Base-by-base conservation (phyloP, 768 basidiomycete genomes). In the Grammothele lineata region DNA sequence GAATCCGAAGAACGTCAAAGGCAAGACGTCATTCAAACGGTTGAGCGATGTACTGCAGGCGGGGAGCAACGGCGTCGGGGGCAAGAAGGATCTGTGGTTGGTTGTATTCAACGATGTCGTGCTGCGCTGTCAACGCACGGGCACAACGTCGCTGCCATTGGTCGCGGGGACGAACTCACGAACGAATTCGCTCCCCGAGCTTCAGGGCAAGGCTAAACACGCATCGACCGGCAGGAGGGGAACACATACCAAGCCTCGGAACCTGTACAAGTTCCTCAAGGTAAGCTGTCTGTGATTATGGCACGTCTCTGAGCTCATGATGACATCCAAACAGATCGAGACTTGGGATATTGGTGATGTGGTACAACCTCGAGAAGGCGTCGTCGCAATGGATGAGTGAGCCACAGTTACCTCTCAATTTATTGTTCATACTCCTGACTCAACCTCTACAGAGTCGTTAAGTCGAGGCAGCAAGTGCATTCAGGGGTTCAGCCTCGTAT, bases 21-120 rank as follows among this genome's bases (percentile, higher is more conserved):
- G 87, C 4, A 92, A 92, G 62, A 79, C 88, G 17, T 93, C 90
- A 1, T 86, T 95, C 73, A 87, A 86, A 59, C 82, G 92, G 5
- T 68, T 97, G 39, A 92, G 87, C 61, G 93, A 96, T 58, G 89
- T 92, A n/a, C 73, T 96, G 27, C 74, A 83, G 46, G 66, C 76
- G 0, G 66, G 75, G 11, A 71, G 72, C 35, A 57, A 56, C 12
- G 74, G 73, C n/a, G 47, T 78, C 23, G 72, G 84, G 61, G 58
- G 85, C 25, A 89, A 87, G 71, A 84, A 85, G 60, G 95, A 99
- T 57, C 61, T 92, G 36, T 99, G 96, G 96, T 75, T 94, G 45
- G 90, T 99, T 2, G 81, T 85, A 12, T 97, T 99, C 73, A 94
- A 93, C 46, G 96, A 99, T 60, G 95, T 99, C 37, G 85, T 92